Conservation (phyloP, 129 eudicot species). For the Helichrysum umbraculigerum region DNA sequence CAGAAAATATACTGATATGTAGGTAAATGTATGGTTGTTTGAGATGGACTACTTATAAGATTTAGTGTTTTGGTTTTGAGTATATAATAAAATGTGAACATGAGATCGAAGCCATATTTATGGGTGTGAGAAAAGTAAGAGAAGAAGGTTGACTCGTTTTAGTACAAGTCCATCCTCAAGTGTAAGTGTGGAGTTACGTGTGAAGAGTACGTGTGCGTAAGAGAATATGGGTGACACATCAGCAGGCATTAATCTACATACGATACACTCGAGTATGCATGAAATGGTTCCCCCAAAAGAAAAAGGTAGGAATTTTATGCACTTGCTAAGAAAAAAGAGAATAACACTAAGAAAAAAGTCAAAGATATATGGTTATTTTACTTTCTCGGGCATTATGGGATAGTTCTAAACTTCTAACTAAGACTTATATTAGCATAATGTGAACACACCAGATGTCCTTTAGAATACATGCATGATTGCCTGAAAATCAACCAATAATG, state of each 20-base stretch:
- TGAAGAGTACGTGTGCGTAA: conserved; percentile 7
- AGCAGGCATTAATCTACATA: not conserved
- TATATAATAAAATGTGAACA: not conserved
- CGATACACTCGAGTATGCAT: not conserved
- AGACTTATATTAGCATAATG: too few relatives aligned
- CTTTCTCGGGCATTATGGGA: too few relatives aligned
- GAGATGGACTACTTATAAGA: too few relatives aligned
- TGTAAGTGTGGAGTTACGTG: conserved; percentile 28
- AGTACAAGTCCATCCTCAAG: conserved; percentile 17
- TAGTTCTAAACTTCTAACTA: too few relatives aligned
- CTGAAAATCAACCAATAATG: too few relatives aligned
- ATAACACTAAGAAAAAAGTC: not conserved
- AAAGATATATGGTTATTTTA: not conserved
- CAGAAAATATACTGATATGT: not conserved
- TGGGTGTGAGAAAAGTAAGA: not conserved
- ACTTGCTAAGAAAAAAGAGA: not conserved
- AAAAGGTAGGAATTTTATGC: not conserved
- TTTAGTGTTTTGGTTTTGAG: not conserved
- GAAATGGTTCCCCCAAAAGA: not conserved
- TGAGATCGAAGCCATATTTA: conserved; percentile 3
- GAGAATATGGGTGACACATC: not conserved
- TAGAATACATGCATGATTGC: too few relatives aligned
- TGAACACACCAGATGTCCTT: too few relatives aligned
- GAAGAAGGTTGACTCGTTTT: conserved; percentile 1
- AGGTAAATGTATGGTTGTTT: not conserved